Percentiles rank a stretch among this genome's conserved stretches.
Conservation (phyloP, 2,329 filamentous ascomycete genomes). For the Sphaceloma murrayae region DNA sequence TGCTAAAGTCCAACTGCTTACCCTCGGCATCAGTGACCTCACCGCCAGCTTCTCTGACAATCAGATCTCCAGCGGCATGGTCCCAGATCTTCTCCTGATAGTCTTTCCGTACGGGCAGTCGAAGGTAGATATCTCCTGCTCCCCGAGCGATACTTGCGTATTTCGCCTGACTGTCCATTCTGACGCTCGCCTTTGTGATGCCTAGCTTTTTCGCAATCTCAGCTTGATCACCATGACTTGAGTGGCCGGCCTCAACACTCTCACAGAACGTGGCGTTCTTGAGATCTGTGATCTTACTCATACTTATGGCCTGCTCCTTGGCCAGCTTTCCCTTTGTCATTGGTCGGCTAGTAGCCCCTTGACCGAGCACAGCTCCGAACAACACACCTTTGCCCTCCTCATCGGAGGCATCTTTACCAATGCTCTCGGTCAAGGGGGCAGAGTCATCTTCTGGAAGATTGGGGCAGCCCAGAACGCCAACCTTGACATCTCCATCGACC, state of each 20-base stretch:
- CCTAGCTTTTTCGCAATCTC: slow-evolving; percentile 74
- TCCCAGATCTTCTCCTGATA: slow-evolving; percentile 99
- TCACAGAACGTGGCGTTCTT: slow-evolving; percentile 86
- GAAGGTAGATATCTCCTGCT: slow-evolving; percentile 87
- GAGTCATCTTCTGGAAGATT: slow-evolving; percentile 85
- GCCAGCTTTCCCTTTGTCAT: slow-evolving; percentile 50
- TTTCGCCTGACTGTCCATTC: slow-evolving; percentile 97
- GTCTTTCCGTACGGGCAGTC: slow-evolving; percentile 71
- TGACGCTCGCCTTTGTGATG: slow-evolving; percentile 79
- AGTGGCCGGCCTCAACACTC: slow-evolving; percentile 88
- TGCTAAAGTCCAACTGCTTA: slow-evolving; percentile 73
- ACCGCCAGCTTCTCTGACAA: slow-evolving; percentile 89
- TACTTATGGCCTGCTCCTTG: slow-evolving; percentile 56
- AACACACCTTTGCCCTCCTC: slow-evolving; percentile 72
- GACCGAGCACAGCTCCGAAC: slow-evolving; percentile 70
- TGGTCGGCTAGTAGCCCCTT: slow-evolving; percentile 72
- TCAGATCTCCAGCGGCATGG: slow-evolving; percentile 87
- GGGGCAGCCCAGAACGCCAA: slow-evolving; percentile 89
- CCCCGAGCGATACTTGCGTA: slow-evolving; percentile 92
- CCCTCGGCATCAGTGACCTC: slow-evolving; percentile 83
- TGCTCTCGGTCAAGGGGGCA: slow-evolving; percentile 57
- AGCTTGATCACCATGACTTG: slow-evolving; percentile 77
- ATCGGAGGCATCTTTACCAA: slow-evolving; percentile 64
- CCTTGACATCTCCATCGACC: slow-evolving; percentile 85
- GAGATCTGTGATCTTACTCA: slow-evolving; percentile 68